Base-by-base conservation (phyloP, 2,329 filamentous ascomycete species). In the Blastomyces gilchristii region DNA sequence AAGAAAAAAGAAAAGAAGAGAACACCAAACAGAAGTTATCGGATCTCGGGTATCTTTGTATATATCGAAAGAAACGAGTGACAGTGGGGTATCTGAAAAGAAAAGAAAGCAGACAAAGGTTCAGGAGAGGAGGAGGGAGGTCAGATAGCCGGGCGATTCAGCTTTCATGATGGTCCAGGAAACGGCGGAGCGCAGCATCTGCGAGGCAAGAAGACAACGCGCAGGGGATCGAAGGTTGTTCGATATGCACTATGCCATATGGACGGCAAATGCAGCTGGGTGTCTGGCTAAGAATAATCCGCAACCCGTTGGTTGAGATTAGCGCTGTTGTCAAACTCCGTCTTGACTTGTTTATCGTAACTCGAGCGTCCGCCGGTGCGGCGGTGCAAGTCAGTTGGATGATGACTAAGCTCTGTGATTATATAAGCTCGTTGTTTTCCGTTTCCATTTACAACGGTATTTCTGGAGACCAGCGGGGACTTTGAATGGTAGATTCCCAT, bases 121-220 rank as follows among this genome's bases (percentile, higher is more conserved):
- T 59, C 60, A 62, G 60, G 60, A 45, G 37, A 53, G 34, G n/a
- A 54, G 47, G 34, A 62, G 56, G 50, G 60, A 56, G 39, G 37
- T 62, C 37, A 47, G 49, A 56, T 47, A 59, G 41, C 41, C 12
- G 43, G 57, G 57, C 57, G 60, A 45, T 53, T 41, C 60, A 62
- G 60, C 60, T 62, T 54, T 53, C 60, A 62, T 62, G 60, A 45
- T 47, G 60, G 60, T 62, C n/a, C 49, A 43, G 49, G 14, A 47
- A 12, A 25, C 31, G 22, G 57, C 31, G n/a, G 7, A 47, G 41
- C 39, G 41, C 57, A 59, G 57, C 57, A 59, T 59, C 57, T 14
- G 57, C 57, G 41, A 18, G 25, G 57, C 54, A 25, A 59, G 25
- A 7, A 25, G 41, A 2, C 16, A n/a, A 12, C 5, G 28, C 31